Base-by-base conservation (phyloP, 177 flowering plant genomes). In the Vitis hybrid region DNA sequence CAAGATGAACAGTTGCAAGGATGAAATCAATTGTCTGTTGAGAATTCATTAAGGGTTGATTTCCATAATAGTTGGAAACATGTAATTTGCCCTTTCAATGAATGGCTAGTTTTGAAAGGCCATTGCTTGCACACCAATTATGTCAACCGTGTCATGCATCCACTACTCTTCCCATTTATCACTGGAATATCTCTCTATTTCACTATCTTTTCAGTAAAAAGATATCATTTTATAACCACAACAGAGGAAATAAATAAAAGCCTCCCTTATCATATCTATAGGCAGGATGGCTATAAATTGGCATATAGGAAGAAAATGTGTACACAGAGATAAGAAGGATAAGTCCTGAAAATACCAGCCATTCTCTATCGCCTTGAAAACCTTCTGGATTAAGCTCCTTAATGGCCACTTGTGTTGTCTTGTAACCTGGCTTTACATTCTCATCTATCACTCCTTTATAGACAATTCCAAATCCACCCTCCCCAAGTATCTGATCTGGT, bases 391-490 rank as follows among this genome's bases (percentile, higher is more conserved):
- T 88, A 48, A 92, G 94, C 82, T 81, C 88, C 81, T 94, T 94
- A 66, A 92, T 84, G 21, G 98, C 98, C 73, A 94, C 98, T 65
- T 77, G 70, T 2, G 83, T 85, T 52, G 80, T 77, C 72, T 82
- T 75, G 75, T 81, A 86, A 33, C 92, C 97, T 19, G 84, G 78
- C 74, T 92, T 83, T 70, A 93, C 84, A 70, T 33, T 77, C 51
- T 85, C 96, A 81, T 94, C 97, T 50, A 94, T 74, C 65, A 84
- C 65, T 61, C 98, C 98, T 83, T 83, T 89, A 72, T 94, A 90
- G 16, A 94, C 98, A 63, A 86, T 77, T 51, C 98, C 98, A 78
- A 94, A 94, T 0, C 98, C 98, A 55, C 98, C 98, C 75, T 90
- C 97, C 21, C 98, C 98, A 11, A 94, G 85, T 59, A 90, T 87